Conservation (phyloP, 31 red algal genomes). For the Porphyra umbilicalis region DNA sequence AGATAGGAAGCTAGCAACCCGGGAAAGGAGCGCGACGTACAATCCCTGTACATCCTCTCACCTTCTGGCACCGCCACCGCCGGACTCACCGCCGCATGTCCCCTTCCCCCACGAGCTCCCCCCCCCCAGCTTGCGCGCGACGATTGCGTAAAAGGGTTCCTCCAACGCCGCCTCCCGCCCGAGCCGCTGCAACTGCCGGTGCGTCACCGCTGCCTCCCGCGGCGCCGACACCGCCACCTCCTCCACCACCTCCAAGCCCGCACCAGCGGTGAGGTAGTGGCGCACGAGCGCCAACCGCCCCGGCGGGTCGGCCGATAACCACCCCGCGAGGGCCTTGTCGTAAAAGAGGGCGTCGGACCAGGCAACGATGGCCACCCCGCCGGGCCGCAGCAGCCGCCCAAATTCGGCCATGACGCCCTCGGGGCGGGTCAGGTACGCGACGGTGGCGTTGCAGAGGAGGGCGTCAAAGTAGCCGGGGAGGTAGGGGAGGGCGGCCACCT, state of each 20-base stretch:
- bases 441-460: not conserved
- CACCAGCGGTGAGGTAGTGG: not conserved
- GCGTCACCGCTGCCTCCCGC: not conserved
- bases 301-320: not conserved
- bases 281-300: not conserved
- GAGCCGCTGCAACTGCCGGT: not conserved
- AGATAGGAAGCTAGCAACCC: no score
- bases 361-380: not conserved
- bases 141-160: not conserved
- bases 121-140: not conserved
- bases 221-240: not conserved
- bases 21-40: no score
- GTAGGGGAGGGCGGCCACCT: not conserved
- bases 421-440: not conserved
- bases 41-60: no score
- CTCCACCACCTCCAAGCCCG: not conserved
- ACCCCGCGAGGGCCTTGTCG: not conserved
- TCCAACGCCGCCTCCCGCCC: not conserved
- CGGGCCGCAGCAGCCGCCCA: not conserved
- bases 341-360: not conserved
- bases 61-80: no score
- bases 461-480: not conserved
- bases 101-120: no score
- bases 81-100: no score
- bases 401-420: not conserved